These are phyloP conservation scores for Luffa acutangula DNA, from an alignment of 306 rosid species.

Conservation along the genomic window DNA sequence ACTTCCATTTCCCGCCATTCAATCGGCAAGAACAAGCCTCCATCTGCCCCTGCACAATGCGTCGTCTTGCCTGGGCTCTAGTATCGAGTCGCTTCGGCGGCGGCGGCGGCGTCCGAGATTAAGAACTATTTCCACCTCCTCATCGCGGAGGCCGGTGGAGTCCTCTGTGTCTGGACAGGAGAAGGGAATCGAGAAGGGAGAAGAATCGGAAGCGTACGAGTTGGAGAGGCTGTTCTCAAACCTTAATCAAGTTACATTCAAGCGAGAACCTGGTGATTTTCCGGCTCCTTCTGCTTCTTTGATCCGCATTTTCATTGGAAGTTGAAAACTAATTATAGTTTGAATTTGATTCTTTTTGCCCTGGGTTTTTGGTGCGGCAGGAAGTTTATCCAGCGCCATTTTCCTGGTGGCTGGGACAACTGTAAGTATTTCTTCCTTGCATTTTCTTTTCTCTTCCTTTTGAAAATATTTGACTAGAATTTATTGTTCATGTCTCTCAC, in stretches of 20 bases:
- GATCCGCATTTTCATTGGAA: not conserved
- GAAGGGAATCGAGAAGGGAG: not conserved
- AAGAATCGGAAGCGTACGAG: constrained; percentile 4
- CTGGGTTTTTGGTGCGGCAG: constrained; percentile 16
- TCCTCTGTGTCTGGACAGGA: not conserved
- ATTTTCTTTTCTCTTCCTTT: not conserved
- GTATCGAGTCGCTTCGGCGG: not conserved
- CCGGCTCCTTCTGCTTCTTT: not conserved
- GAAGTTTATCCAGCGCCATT: constrained; percentile 60
- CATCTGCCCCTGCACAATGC: not conserved
- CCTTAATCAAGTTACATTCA: constrained; percentile 53
- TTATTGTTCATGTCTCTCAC: not conserved
- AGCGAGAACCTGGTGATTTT: constrained; percentile 63
- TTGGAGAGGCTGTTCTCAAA: constrained; percentile 61
- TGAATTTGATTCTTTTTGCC: not conserved
- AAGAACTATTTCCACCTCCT: not conserved
- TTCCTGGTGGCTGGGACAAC: constrained; percentile 68
- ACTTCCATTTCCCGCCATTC: constrained; percentile 5
- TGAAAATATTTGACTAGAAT: not conserved
- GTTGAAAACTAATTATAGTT: not conserved
- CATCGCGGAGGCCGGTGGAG: constrained; percentile 1
- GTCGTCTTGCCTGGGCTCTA: not conserved
- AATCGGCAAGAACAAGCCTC: not conserved
- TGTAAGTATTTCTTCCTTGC: constrained; percentile 18
- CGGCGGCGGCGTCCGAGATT: not conserved